phyloP scores from a whole-genome alignment of 768 basidiomycete genomes.

The Tylopilus plumbeoviolaceoides region DNA sequence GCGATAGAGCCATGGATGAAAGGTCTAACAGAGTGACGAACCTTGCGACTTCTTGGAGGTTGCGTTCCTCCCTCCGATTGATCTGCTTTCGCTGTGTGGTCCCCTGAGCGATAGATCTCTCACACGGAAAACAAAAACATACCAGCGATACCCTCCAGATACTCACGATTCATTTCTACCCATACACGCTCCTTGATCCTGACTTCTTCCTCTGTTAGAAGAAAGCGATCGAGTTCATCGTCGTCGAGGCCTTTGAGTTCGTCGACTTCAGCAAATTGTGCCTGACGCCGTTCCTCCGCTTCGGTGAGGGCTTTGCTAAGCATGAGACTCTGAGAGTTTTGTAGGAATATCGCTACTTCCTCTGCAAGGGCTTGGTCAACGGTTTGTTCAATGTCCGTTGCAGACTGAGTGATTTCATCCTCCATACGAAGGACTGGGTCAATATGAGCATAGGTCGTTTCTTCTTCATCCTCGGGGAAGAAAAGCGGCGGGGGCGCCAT shows the following conservation, averaged over 20 bases:
- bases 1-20: slow-evolving; percentile 10
- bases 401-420: slow-evolving; percentile 12
- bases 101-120: slow-evolving; percentile 41
- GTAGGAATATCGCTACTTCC: slow-evolving; percentile 67
- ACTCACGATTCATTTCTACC: slow-evolving; percentile 92
- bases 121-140: slow-evolving; percentile 6
- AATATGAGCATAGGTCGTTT: slow-evolving; percentile 42
- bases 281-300: slow-evolving; percentile 58
- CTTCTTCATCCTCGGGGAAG: slow-evolving; percentile 43
- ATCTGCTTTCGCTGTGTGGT: slow-evolving; percentile 62
- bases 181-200: slow-evolving; percentile 86
- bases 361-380: slow-evolving; percentile 60
- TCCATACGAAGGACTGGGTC: slow-evolving; percentile 50
- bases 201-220: slow-evolving; percentile 76
- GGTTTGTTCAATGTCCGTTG: slow-evolving; percentile 51
- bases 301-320: slow-evolving; percentile 62
- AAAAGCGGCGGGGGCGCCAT: slow-evolving; percentile 37
- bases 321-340: slow-evolving; percentile 55
- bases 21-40: slow-evolving; percentile 46
- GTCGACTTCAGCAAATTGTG: slow-evolving; percentile 46
- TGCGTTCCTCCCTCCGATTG: slow-evolving; percentile 39
- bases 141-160: slow-evolving; percentile 83
- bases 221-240: slow-evolving; percentile 79
- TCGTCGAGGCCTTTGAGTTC: slow-evolving; percentile 82
- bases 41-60: slow-evolving; percentile 67